Percentiles rank a stretch among this genome's conserved stretches.
phyloP scores from a whole-genome alignment of 768 basidiomycete species.

The Suillus weaverae region DNA sequence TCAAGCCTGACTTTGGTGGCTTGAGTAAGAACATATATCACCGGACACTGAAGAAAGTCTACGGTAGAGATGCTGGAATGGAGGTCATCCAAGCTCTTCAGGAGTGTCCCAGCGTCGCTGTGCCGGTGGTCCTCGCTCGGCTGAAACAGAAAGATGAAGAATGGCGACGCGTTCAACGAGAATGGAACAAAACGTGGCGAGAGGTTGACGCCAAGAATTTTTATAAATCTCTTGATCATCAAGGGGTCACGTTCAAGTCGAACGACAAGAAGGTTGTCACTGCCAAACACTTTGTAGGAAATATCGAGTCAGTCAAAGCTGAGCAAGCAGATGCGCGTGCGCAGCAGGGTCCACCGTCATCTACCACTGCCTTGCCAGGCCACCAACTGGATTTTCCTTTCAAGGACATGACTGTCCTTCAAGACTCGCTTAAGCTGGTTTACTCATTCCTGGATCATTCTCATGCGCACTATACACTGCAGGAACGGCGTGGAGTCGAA shows the following conservation, averaged over 20 bases:
- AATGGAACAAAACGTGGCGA: slow-evolving; percentile 96
- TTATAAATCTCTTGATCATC: slow-evolving; percentile 96
- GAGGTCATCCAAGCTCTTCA: slow-evolving; percentile 87
- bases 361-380: slow-evolving; percentile 48
- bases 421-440: slow-evolving; percentile 88
- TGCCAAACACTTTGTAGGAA: slow-evolving; percentile 75
- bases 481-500: slow-evolving; percentile 83
- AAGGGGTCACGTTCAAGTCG: slow-evolving; percentile 90
- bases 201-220: slow-evolving; percentile 98
- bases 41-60: slow-evolving; percentile 91
- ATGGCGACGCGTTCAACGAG: slow-evolving; percentile 91
- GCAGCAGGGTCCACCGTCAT: slow-evolving; percentile 34
- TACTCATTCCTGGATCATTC: slow-evolving; percentile 91
- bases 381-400: slow-evolving; percentile 81
- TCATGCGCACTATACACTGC: slow-evolving; percentile 66
- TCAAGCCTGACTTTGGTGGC: slow-evolving; percentile 89
- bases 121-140: slow-evolving; percentile 87
- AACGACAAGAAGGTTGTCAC: slow-evolving; percentile 95
- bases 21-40: slow-evolving; percentile 86
- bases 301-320: slow-evolving; percentile 71
- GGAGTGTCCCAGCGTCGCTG: slow-evolving; percentile 85
- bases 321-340: slow-evolving; percentile 48
- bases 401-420: slow-evolving; percentile 75
- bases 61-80: slow-evolving; percentile 72
- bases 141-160: slow-evolving; percentile 95